Percentiles rank a stretch among this genome's conserved stretches.
Conservation (phyloP, 306 rosid genomes). For the Herpetospermum pedunculosum region DNA sequence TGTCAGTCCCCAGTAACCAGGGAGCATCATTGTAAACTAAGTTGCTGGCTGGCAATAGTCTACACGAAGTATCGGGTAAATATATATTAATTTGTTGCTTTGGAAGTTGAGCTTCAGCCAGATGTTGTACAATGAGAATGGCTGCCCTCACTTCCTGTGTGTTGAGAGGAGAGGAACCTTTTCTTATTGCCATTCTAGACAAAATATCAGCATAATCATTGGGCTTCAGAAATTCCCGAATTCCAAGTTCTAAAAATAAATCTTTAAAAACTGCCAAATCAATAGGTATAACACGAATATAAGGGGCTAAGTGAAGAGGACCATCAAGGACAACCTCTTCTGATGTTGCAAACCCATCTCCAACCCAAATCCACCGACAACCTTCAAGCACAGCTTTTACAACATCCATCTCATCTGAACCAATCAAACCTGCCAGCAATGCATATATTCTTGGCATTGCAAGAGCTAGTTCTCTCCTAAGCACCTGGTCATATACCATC, state of each 20-base stretch:
- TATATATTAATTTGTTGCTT: slow-evolving; percentile 53
- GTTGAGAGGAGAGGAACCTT: slow-evolving; percentile 77
- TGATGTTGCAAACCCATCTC: slow-evolving; percentile 87
- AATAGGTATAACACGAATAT: slow-evolving; percentile 82
- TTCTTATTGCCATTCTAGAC: slow-evolving; percentile 62
- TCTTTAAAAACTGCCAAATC: slow-evolving; percentile 91
- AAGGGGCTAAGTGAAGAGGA: slow-evolving; percentile 93
- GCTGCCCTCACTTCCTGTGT: slow-evolving; percentile 79
- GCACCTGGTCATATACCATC: slow-evolving; percentile 71
- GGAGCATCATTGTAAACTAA: slow-evolving; percentile 97
- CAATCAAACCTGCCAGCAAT: slow-evolving; percentile 56
- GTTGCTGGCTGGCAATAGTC: slow-evolving; percentile 58
- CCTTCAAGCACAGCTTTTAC: slow-evolving; percentile 98
- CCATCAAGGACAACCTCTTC: slow-evolving; percentile 94
- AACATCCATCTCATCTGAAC: slow-evolving; percentile 90
- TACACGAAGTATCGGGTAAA: slow-evolving; percentile 74
- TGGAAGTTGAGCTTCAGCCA: slow-evolving; percentile 65
- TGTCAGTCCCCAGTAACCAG: slow-evolving; percentile 84
- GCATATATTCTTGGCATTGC: slow-evolving; percentile 92
- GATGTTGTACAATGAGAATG: slow-evolving; percentile 71
- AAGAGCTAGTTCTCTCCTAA: slow-evolving; percentile 79
- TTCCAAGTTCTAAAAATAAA: slow-evolving; percentile 67
- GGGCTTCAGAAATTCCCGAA: slow-evolving; percentile 66
- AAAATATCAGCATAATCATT: slow-evolving; percentile 72
- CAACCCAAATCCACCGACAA: slow-evolving; percentile 96